Base-by-base conservation (phyloP, 177 flowering plant species). In the Vitis hybrid region DNA sequence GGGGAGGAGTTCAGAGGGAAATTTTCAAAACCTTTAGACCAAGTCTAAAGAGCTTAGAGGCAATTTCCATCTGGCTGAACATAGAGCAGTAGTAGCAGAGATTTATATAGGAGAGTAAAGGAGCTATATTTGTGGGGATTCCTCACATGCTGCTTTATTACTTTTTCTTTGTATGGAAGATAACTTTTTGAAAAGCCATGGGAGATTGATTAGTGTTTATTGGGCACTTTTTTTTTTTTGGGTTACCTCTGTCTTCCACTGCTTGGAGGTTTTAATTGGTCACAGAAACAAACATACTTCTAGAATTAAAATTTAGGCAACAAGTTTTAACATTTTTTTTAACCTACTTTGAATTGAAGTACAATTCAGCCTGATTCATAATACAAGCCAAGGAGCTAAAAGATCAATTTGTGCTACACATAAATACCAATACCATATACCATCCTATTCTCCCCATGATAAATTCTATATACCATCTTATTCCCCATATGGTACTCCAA, bases 31-130 rank as follows among this genome's bases (percentile, higher is more conserved):
- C 7, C 7, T 41, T 41, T 41, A 41, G 46, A 41, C 46, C 46
- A 41, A 41, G 46, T 41, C 46, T 41, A 41, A 69, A 67, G 65
- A 54, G 63, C 50, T 24, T 13, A 50, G 58, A 68, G 58, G 64
- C 68, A 64, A 53, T 64, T 71, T 67, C 64, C 79, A 84, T 71
- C 66, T 69, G 84, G 77, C 79, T 74, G 85, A 84, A 71, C 80
- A 57, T 77, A 73, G 73, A 74, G 80, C 73, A 78, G 64, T 74
- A 71, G 64, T 62, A 72, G 14, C 35, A 64, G 12, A 14, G 74
- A 20, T 8, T 81, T 84, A 78, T 77, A 82, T 86, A 84, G 71
- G 62, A 65, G 52, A 52, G 62, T 64, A 71, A 65, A 68, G 50
- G 64, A 62, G 70, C 11, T 7, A 59, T 17, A 50, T 61, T 66